Percentiles rank a stretch among this genome's conserved stretches.
phyloP scores from a whole-genome alignment of 768 basidiomycete genomes.

The Pleurotus tuber-regium region DNA sequence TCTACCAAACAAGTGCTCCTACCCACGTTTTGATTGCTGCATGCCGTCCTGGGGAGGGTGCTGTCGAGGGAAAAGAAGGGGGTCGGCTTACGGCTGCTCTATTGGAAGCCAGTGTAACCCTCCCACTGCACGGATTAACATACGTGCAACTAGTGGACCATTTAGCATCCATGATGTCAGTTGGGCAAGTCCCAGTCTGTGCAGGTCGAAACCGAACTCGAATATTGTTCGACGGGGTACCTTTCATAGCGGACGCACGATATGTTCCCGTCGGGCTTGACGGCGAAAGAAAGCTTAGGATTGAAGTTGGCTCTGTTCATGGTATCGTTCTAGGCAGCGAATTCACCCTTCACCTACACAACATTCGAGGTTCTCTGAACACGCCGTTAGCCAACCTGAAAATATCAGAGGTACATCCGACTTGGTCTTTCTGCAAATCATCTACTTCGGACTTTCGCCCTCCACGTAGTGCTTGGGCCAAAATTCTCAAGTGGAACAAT shows the following conservation, averaged over 20 bases:
- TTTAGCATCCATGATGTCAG: slow-evolving; percentile 35
- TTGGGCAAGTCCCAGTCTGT: slow-evolving; percentile 48
- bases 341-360: slow-evolving; percentile 60
- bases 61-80: slow-evolving; percentile 60
- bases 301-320: slow-evolving; percentile 60
- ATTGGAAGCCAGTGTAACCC: slow-evolving; percentile 40
- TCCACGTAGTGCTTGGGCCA: slow-evolving; percentile 51
- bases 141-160: slow-evolving; percentile 46
- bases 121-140: slow-evolving; percentile 53
- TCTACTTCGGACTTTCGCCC: slow-evolving; percentile 29
- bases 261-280: slow-evolving; percentile 45
- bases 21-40: slow-evolving; percentile 59
- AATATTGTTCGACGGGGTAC: slow-evolving; percentile 52
- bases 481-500: slow-evolving; percentile 49
- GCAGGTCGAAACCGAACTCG: slow-evolving; percentile 47
- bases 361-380: slow-evolving; percentile 57
- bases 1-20: slow-evolving; percentile 36
- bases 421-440: slow-evolving; percentile 53
- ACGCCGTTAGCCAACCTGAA: slow-evolving; percentile 47
- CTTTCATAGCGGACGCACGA: slow-evolving; percentile 48
- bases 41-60: slow-evolving; percentile 51
- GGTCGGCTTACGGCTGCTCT: slow-evolving; percentile 61
- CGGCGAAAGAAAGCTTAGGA: slow-evolving; percentile 36
- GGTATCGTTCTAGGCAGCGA: slow-evolving; percentile 65
- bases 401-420: slow-evolving; percentile 52